These are phyloP conservation scores for Cymbopogon flexuosus DNA, from an alignment of 202 grass and related monocot genomes.

Conservation along the genomic window DNA sequence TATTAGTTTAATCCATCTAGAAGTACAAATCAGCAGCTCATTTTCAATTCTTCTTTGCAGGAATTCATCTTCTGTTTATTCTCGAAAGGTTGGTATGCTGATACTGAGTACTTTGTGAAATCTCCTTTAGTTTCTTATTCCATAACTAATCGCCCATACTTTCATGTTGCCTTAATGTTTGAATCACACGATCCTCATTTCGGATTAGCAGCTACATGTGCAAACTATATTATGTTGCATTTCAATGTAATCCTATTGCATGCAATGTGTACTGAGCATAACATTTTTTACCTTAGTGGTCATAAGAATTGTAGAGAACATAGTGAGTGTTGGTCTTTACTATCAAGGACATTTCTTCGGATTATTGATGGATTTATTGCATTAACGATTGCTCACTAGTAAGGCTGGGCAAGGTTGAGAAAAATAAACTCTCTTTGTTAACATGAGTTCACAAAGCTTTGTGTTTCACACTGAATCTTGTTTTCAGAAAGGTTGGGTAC, in stretches of 20 bases:
- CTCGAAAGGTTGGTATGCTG: slow-evolving; percentile 30
- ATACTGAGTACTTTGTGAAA: background rate
- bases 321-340: background rate
- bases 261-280: background rate
- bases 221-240: background rate
- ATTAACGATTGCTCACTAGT: background rate
- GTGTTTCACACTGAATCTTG: background rate
- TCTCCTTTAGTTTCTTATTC: background rate
- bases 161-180: background rate
- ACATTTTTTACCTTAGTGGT: background rate
- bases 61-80: background rate
- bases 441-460: background rate
- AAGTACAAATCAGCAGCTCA: background rate
- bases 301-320: background rate
- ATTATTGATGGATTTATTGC: background rate
- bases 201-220: background rate
- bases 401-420: background rate
- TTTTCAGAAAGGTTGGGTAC: background rate
- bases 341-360: background rate
- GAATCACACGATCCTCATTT: background rate
- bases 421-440: background rate
- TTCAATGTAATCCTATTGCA: background rate
- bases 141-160: background rate
- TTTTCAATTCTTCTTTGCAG: slow-evolving; percentile 36
- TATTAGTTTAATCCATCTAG: background rate